These are phyloP conservation scores for Dryas drummondii DNA, from an alignment of 306 rosid species.

Conservation along the genomic window DNA sequence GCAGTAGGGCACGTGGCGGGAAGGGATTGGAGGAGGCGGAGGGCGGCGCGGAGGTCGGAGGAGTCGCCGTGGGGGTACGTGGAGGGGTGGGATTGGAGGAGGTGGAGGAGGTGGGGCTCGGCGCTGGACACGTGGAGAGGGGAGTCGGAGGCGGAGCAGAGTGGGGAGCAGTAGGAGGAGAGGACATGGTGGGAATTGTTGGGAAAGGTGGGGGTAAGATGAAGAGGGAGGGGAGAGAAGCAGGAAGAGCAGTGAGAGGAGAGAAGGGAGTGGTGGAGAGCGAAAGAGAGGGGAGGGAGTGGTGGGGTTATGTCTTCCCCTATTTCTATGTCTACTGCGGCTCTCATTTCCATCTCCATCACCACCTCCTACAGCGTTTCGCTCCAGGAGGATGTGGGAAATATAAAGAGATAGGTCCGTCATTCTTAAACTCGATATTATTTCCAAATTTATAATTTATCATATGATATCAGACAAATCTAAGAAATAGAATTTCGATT, in stretches of 20 bases:
- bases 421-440: too few species aligned
- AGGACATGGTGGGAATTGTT: conserved; percentile 1
- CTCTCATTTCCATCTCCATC: conserved; percentile 52
- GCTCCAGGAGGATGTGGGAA: too few species aligned
- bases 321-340: conserved; percentile 40
- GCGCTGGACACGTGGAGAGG: conserved; percentile 38
- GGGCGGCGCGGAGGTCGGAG: conserved; percentile 64
- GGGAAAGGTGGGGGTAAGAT: conserved; percentile 1
- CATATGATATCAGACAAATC: too few species aligned
- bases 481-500: too few species aligned
- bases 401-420: too few species aligned
- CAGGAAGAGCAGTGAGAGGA: conserved; percentile 37
- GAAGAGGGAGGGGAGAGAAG: conserved; percentile 25
- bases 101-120: conserved; percentile 39
- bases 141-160: conserved; percentile 41
- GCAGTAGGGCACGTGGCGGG: not conserved
- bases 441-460: too few species aligned
- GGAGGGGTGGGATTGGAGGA: conserved; percentile 16
- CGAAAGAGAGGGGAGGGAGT: conserved; percentile 44
- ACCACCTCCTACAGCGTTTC: not conserved
- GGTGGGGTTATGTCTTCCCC: conserved; percentile 53
- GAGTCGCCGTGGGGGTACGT: conserved; percentile 25
- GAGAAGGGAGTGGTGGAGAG: conserved; percentile 59
- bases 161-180: conserved; percentile 42
- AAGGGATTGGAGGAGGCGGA: conserved; percentile 54